Conservation (phyloP, 2,329 filamentous ascomycete species). For the Truncatella angustata region DNA sequence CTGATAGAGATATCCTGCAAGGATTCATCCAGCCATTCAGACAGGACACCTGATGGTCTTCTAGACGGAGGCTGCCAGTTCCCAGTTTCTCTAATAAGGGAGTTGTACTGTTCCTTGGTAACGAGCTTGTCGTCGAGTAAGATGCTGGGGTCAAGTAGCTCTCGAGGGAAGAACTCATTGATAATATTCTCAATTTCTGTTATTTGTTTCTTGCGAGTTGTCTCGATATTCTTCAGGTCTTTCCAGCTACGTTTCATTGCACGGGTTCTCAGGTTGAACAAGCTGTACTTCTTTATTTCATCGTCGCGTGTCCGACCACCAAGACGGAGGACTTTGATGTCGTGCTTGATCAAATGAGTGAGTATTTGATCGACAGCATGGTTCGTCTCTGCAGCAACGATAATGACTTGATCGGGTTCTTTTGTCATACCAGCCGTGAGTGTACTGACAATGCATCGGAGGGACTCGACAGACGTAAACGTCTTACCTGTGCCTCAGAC, state of each 20-base stretch:
- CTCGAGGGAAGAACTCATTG: constrained; percentile 34
- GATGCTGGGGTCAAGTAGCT: constrained; percentile 50
- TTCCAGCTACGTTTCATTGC: constrained; percentile 18
- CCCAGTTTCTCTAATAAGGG: constrained; percentile 45
- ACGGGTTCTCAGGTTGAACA: constrained; percentile 57
- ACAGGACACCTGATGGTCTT: constrained; percentile 35
- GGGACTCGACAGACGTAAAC: constrained; percentile 70
- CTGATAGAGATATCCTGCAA: constrained; percentile 31
- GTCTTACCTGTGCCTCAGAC: too few relatives aligned
- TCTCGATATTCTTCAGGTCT: constrained; percentile 25
- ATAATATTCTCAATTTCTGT: constrained; percentile 39
- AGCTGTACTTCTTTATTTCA: constrained; percentile 62
- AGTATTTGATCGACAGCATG: constrained; percentile 86
- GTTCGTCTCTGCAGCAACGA: constrained; percentile 85
- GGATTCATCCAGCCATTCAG: constrained; percentile 56
- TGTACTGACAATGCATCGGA: constrained; percentile 65
- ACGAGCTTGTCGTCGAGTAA: constrained; percentile 59
- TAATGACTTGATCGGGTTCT: constrained; percentile 60
- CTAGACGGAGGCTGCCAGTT: constrained; percentile 25
- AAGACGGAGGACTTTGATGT: constrained; percentile 56
- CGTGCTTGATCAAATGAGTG: constrained; percentile 50
- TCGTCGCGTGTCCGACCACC: constrained; percentile 69
- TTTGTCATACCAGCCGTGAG: constrained; percentile 37
- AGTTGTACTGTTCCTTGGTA: constrained; percentile 60
- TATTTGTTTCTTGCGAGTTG: constrained; percentile 25